Conservation (phyloP, 768 basidiomycete species). For the Pluteus cervinus region DNA sequence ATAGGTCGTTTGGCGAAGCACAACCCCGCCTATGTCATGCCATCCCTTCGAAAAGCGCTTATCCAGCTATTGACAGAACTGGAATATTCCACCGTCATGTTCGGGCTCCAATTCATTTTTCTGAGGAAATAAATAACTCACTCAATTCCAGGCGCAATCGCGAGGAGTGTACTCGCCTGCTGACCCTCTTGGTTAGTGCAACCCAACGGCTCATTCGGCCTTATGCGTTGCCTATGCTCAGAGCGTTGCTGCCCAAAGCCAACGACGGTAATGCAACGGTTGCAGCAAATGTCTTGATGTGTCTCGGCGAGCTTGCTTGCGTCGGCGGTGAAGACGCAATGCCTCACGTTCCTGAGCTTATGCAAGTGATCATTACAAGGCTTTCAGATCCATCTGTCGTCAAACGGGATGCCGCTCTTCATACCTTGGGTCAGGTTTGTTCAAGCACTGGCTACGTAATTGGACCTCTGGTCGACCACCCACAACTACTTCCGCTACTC, state of each 20-base stretch:
- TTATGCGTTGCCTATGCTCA: conserved; percentile 92
- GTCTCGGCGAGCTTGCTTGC: conserved; percentile 88
- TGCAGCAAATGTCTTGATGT: conserved; percentile 88
- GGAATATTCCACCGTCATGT: conserved; percentile 89
- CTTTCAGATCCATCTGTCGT: conserved; percentile 84
- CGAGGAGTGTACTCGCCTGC: conserved; percentile 88
- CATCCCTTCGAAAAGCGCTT: conserved; percentile 88
- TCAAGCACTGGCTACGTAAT: conserved; percentile 96
- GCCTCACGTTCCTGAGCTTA: conserved; percentile 77
- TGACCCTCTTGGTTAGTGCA: conserved; percentile 85
- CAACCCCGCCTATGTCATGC: conserved; percentile 99
- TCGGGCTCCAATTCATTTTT: conserved; percentile 5
- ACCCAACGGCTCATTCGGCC: conserved; percentile 94
- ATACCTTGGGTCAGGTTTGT: conserved; percentile 92
- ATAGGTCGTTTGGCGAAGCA: conserved; percentile 92
- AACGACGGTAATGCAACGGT: conserved; percentile 82
- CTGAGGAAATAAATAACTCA: conserved; percentile 3
- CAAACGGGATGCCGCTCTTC: conserved; percentile 91
- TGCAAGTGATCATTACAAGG: conserved; percentile 84
- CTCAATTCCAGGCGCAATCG: conserved; percentile 56
- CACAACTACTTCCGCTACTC: conserved; percentile 80
- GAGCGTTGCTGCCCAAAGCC: conserved; percentile 85
- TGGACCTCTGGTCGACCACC: conserved; percentile 83
- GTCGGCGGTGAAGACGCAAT: conserved; percentile 92
- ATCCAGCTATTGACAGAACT: conserved; percentile 96